Evolutionary conservation across 371 early-diverging fungal species (phyloP), one percentile per base, ranked within the genome.

Genomic region (Gilbertella persicaria): DNA sequence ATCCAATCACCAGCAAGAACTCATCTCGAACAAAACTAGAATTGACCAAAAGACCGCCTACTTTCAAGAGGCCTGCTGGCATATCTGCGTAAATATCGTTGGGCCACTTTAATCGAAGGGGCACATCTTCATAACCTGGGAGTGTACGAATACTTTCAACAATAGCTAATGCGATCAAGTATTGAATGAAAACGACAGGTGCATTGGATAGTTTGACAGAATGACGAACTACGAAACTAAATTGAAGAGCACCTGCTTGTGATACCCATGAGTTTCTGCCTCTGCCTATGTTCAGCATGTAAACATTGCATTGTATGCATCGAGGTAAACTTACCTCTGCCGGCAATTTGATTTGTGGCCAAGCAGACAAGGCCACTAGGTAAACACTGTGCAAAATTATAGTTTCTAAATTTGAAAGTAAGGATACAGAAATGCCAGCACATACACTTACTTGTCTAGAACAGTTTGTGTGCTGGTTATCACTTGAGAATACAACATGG

Each of bases 251-350:
- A 3, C 95, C 96, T 2, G 75, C 67, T 14, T 92, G 92, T 29
- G 95, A 93, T 7, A 97, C 85, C 96, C 97, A 97, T 1, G 88
- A 74, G 65, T 96, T 96, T n/a, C 83, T 69, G 5, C 95, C 95
- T 26, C 96, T 86, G 16, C 65, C 65, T 51, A 33, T 12, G 9
- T 13, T 29, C 13, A 45, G 14, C 42, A 23, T 19, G 46, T 44
- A 10, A 42, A 49, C 45, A 60, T 42, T 48, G 17, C 40, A 43
- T n/a, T 25, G 14, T 25, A 25, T 42, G 12, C 29, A 7, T 29
- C 28, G 16, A 17, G 2, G 2, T 60, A 19, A 5, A 6, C n/a
- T 62, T 51, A n/a, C 94, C 86, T 59, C 89, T 81, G 25, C 94
- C 95, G 16, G 86, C 66, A 6, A 86, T 69, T 70, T 96, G 96